Evolutionary conservation across 305 asterid genomes (phyloP).

Genomic region (Monarda citriodora): DNA sequence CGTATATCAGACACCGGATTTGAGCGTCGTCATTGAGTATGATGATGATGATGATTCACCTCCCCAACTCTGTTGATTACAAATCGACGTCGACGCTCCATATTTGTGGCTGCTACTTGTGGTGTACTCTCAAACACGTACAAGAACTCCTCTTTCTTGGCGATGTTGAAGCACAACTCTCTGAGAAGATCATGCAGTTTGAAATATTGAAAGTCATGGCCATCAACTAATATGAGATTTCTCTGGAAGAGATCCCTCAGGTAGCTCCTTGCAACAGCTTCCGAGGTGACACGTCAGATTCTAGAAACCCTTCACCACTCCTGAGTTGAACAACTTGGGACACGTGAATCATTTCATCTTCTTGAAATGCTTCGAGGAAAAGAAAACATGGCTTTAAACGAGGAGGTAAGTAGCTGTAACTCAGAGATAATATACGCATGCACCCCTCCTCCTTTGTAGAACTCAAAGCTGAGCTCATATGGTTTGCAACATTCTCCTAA

Average conservation of each 20-base stretch:
- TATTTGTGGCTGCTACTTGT: no score
- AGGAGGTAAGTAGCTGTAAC: neutral
- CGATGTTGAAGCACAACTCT: neutral
- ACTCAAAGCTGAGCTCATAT: neutral
- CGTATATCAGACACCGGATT: neutral
- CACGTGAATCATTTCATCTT: neutral
- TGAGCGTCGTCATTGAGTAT: neutral
- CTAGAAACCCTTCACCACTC: neutral
- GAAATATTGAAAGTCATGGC: neutral
- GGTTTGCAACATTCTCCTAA: neutral
- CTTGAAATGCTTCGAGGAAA: neutral
- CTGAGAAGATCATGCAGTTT: neutral
- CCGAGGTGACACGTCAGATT: no score
- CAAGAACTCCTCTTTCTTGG: neutral
- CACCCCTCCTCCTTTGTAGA: neutral
- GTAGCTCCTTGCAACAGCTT: neutral
- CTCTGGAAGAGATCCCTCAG: neutral
- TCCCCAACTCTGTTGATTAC: neutral
- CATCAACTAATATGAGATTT: neutral
- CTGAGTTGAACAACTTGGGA: neutral
- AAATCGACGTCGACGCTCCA: neutral
- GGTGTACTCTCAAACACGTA: neutral
- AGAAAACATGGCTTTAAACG: constrained; percentile 1
- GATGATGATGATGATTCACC: neutral
- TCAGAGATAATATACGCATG: neutral